Base-by-base conservation (phyloP, 2,329 filamentous ascomycete genomes). In the Paramyrothecium sp. region DNA sequence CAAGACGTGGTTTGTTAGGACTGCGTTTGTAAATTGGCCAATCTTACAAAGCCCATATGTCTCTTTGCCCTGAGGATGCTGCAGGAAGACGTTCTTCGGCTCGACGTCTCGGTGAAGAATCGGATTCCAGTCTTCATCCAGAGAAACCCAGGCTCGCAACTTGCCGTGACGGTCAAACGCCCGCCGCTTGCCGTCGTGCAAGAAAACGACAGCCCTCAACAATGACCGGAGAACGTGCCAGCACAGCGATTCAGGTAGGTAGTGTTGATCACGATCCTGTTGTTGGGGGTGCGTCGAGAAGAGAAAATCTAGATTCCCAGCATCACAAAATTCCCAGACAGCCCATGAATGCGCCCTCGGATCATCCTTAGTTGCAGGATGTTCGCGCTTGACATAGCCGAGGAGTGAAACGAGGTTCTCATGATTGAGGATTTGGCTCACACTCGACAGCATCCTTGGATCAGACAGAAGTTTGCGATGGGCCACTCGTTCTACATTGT, bases 41-140 rank as follows among this genome's bases (percentile, higher is more conserved):
- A 86, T 68, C 69, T 84, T 85, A 62, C 81, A 84, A 26, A 71
- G 64, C 0, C 82, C 83, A 62, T 84, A 85, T 33, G 74, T 77
- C 68, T 84, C 81, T 13, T 59, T 66, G 2, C 78, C 78, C 13
- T 71, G 69, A 38, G 81, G 75, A 54, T 79, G 74, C 65, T 79
- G 74, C 61, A 85, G 76, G 65, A 78, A 81, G 55, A 85, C 76
- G 61, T 81, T 81, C n/a, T 62, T 63, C 0, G 81, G 75, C 53
- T 58, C 67, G 47, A 85, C 74, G 44, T 75, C 71, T 12, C 79
- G 73, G 59, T 85, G 82, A 47, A 85, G 65, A 33, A 84, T 76
- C 1, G 81, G 75, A 56, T 78, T 70, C 82, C 82, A 85, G 56
- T 81, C 75, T 12, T 64, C 57, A 56, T 80, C 72, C 21, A 67